phyloP scores from a whole-genome alignment of 768 basidiomycete genomes.

The Kondoa subrosea region DNA sequence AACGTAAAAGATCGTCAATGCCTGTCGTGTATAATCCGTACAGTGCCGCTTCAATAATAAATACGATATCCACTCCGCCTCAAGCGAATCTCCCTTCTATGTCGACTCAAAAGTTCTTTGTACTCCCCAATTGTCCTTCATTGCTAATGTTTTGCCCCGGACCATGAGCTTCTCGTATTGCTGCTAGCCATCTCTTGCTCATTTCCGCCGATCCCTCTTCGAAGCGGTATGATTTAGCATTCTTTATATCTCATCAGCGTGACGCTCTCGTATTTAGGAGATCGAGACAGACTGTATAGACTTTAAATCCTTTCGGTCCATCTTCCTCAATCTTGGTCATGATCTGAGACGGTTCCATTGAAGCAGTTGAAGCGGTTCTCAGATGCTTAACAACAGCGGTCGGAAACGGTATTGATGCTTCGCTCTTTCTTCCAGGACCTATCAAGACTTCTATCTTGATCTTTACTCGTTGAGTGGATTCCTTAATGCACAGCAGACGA shows the following conservation, averaged over 20 bases:
- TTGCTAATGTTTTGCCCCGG: not conserved
- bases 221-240: slow-evolving; percentile 5
- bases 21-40: not conserved
- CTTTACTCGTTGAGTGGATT: slow-evolving; percentile 13
- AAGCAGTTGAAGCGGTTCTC: not conserved
- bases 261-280: not conserved
- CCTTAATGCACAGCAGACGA: slow-evolving; percentile 23
- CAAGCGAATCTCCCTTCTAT: too few relatives aligned
- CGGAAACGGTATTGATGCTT: not conserved
- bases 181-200: not conserved
- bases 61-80: not conserved
- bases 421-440: not conserved
- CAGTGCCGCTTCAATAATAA: not conserved
- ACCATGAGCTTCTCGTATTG: not conserved
- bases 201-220: not conserved
- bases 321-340: not conserved
- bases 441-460: slow-evolving; percentile 25
- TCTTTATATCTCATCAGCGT: not conserved
- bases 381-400: not conserved
- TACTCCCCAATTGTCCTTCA: not conserved
- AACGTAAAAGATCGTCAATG: too few relatives aligned
- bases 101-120: too few relatives aligned
- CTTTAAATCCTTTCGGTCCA: slow-evolving; percentile 3
- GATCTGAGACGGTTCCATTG: not conserved
- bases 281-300: not conserved